Percentiles rank a stretch among this genome's conserved stretches.
These are phyloP conservation scores for Veloporphyrellus conicus DNA, from an alignment of 1,284 basidiomycete species.

Conservation along the genomic window DNA sequence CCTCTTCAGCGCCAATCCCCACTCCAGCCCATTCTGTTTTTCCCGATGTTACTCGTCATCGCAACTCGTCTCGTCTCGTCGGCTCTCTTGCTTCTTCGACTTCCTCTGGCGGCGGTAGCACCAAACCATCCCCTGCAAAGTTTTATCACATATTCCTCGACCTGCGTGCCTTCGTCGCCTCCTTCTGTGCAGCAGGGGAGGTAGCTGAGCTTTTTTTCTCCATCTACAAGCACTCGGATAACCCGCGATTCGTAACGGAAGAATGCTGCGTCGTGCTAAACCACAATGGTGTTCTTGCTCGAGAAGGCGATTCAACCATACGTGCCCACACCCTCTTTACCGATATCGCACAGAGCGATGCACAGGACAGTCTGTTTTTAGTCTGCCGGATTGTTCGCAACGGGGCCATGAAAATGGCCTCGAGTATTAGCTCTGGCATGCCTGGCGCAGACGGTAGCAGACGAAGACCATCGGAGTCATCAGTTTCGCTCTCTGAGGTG, in stretches of 20 bases:
- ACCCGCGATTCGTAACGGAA: constrained; percentile 83
- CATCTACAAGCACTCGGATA: constrained; percentile 81
- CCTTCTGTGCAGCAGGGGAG: constrained; percentile 85
- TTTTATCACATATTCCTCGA: constrained; percentile 90
- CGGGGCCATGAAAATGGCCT: constrained; percentile 77
- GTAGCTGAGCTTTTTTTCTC: constrained; percentile 92
- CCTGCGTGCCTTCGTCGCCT: constrained; percentile 86
- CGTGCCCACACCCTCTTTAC: constrained; percentile 84
- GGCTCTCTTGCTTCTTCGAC: constrained; percentile 40
- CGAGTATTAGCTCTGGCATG: constrained; percentile 48
- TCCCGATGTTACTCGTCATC: constrained; percentile 49
- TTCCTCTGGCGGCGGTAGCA: not conserved
- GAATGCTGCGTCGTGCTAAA: constrained; percentile 90
- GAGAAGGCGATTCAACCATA: constrained; percentile 53
- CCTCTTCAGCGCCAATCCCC: constrained; percentile 43
- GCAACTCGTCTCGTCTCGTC: constrained; percentile 46
- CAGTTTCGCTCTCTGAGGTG: constrained; percentile 33
- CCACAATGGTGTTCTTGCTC: constrained; percentile 82
- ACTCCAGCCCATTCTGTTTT: constrained; percentile 66
- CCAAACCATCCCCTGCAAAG: constrained; percentile 52
- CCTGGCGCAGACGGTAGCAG: constrained; percentile 38
- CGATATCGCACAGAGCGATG: constrained; percentile 82
- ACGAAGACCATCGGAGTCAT: constrained; percentile 53
- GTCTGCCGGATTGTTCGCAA: constrained; percentile 90
- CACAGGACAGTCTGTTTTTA: constrained; percentile 78